Base-by-base conservation (phyloP, 1,284 basidiomycete genomes). In the Trametes versicolor region DNA sequence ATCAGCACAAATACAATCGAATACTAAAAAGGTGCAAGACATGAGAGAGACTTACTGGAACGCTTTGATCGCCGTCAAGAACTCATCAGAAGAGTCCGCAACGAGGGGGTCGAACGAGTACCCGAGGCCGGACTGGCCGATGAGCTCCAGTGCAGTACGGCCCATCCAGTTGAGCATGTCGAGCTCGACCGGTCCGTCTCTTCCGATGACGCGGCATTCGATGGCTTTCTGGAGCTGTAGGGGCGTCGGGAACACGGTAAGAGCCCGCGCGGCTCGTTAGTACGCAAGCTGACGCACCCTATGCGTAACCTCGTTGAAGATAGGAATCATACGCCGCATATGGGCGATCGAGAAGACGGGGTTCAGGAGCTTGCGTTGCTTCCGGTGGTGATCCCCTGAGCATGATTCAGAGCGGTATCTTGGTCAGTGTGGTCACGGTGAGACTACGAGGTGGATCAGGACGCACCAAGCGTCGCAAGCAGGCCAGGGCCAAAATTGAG, bases 41-140 rank as follows among this genome's bases (percentile, higher is more conserved):
- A 3, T 17, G 12, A 7, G 10, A 21, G 21, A 4, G 4, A 53
- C 64, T 17, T 27, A 78, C 78, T 74, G 57, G n/a, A 78, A 62
- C 9, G 64, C 57, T 67, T 78, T 78, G 25, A 79, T 57, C 1
- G 78, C 69, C n/a, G 72, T 66, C 4, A 71, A 71, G 54, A 73
- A 76, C 4, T 64, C 62, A 58, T 77, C 71, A 0, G 66, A 51
- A 15, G 59, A 66, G 36, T 74, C 69, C 0, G 69, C 64, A 19
- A 67, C 68, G 27, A 78, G 69, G 3, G 75, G 69, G 60, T 76
- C 72, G 62, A 81, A 80, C 5, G 77, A 76, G 66, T 80, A 77
- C 1, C 78, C 78, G 1, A 80, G 71, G 0, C 76, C 77, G 1
- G 74, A 76, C 63, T 78, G 78, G 1, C 77, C 78, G 55, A 81